Conservation (phyloP, 805 yeast genomes). For the Jamesozyma rosinii region DNA sequence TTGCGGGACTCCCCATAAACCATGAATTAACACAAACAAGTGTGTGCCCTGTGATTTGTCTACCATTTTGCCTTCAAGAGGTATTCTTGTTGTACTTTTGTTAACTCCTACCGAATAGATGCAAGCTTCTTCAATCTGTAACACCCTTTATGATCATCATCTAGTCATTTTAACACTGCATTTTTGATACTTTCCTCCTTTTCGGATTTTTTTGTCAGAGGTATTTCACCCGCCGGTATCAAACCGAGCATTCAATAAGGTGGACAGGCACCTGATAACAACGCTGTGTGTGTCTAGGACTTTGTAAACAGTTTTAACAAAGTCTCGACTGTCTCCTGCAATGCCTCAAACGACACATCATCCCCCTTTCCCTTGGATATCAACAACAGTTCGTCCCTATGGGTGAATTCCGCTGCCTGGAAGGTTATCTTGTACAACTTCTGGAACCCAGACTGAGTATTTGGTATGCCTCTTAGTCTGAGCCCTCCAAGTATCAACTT, state of each 20-base stretch:
- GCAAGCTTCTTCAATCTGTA: too few relatives aligned
- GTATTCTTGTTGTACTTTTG: too few relatives aligned
- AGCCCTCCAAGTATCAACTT: conserved; percentile 32
- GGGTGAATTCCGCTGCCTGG: conserved; percentile 33
- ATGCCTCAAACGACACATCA: conserved; percentile 21
- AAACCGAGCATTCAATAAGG: too few relatives aligned
- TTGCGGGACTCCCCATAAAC: conserved; percentile 62
- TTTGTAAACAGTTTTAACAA: conserved; percentile 28
- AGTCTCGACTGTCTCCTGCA: conserved; percentile 32
- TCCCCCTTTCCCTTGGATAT: not conserved
- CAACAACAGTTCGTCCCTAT: conserved; percentile 20
- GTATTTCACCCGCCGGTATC: too few relatives aligned
- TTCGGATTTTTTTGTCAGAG: too few relatives aligned
- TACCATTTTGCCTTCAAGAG: not conserved
- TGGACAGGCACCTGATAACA: too few relatives aligned
- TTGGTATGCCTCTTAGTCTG: conserved; percentile 29
- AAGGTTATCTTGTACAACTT: conserved; percentile 32
- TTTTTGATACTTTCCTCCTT: too few relatives aligned
- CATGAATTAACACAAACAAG: conserved; percentile 66
- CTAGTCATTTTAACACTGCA: too few relatives aligned
- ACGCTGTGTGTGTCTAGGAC: conserved; percentile 6
- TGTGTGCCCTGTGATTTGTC: conserved; percentile 30
- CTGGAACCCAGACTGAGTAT: conserved; percentile 24
- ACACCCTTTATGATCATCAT: too few relatives aligned
- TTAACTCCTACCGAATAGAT: too few relatives aligned